phyloP scores from a whole-genome alignment of 2,329 filamentous ascomycete genomes.

The Huntiella bhutanensis region DNA sequence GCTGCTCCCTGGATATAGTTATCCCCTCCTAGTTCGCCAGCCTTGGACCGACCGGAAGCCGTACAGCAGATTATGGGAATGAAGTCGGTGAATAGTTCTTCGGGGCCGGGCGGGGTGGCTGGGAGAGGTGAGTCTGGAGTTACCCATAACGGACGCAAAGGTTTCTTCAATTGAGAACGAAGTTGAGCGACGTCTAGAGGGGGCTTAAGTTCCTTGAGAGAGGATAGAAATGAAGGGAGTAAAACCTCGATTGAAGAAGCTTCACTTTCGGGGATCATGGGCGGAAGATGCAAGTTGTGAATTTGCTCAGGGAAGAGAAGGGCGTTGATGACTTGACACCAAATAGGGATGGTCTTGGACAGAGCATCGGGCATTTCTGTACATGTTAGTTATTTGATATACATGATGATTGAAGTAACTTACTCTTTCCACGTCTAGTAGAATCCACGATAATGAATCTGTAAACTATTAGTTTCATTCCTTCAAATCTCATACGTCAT shows the following conservation, averaged over 20 bases:
- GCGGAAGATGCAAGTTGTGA: conserved; percentile 48
- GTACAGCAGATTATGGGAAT: conserved; percentile 71
- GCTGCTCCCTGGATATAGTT: conserved; percentile 81
- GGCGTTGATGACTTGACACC: conserved; percentile 74
- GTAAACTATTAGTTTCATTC: conserved; percentile 1
- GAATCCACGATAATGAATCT: conserved; percentile 79
- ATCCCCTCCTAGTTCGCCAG: conserved; percentile 39
- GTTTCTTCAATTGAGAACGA: conserved; percentile 41
- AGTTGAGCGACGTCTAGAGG: conserved; percentile 35
- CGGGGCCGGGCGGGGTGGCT: conserved; percentile 8
- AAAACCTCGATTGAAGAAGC: conserved; percentile 55
- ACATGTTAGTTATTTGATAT: conserved; percentile 9
- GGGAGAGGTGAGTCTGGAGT: conserved; percentile 44
- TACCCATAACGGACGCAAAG: conserved; percentile 62
- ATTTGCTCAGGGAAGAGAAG: conserved; percentile 46
- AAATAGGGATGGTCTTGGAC: conserved; percentile 83
- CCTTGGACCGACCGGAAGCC: conserved; percentile 52
- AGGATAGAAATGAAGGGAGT: conserved; percentile 34
- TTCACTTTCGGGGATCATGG: conserved; percentile 55
- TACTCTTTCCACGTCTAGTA: conserved; percentile 73
- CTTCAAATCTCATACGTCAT: neutral
- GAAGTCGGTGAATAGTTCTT: conserved; percentile 33
- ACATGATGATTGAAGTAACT: conserved; percentile 15
- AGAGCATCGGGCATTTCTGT: conserved; percentile 80
- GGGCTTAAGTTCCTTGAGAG: conserved; percentile 33